phyloP scores from a whole-genome alignment of 2,329 filamentous ascomycete genomes.

The Epichloe sp. region DNA sequence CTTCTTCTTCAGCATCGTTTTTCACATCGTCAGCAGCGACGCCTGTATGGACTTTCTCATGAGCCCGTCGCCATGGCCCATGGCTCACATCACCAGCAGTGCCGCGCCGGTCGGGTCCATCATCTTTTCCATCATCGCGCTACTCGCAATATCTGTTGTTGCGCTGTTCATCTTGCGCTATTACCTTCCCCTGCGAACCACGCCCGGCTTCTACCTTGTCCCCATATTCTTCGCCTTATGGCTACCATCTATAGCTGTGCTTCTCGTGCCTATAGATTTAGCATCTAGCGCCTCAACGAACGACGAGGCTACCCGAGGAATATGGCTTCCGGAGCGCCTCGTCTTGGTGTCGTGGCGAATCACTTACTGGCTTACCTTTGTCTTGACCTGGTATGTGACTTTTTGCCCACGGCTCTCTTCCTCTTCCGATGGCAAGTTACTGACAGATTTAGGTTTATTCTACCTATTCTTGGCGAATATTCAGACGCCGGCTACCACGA shows the following conservation, averaged over 20 bases:
- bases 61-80: constrained; percentile 34
- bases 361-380: constrained; percentile 93
- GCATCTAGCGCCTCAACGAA: constrained; percentile 69
- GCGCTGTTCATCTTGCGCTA: constrained; percentile 77
- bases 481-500: constrained; percentile 88
- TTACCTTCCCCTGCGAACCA: constrained; percentile 81
- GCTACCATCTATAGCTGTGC: constrained; percentile 77
- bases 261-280: constrained; percentile 91
- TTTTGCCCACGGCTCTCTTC: neutral
- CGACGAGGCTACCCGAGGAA: constrained; percentile 58
- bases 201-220: constrained; percentile 76
- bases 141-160: constrained; percentile 59
- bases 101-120: constrained; percentile 62
- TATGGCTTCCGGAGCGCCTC: constrained; percentile 72
- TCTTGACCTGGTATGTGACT: constrained; percentile 65
- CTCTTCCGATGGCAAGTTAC: neutral
- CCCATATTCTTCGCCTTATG: constrained; percentile 95
- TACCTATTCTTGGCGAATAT: constrained; percentile 89
- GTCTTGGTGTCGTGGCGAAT: constrained; percentile 87
- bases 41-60: constrained; percentile 16
- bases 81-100: constrained; percentile 36
- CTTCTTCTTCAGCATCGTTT: neutral
- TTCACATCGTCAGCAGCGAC: neutral
- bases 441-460: constrained; percentile 52
- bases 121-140: constrained; percentile 60